Percentiles rank a stretch among this genome's conserved stretches.
phyloP scores from a whole-genome alignment of 2,329 filamentous ascomycete genomes.

The Curvularia sp. region DNA sequence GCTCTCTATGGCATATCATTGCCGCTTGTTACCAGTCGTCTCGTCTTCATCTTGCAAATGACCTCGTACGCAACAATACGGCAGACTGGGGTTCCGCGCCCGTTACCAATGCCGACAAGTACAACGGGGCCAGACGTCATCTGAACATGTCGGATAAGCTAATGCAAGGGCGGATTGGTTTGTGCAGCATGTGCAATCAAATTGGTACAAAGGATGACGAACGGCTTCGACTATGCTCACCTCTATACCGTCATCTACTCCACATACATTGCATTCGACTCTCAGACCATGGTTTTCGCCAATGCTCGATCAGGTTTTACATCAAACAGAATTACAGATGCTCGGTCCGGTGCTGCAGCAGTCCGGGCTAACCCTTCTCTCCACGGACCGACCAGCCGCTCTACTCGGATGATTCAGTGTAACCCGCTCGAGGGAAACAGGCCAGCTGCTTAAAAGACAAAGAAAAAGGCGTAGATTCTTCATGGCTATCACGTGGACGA shows the following conservation, averaged over 20 bases:
- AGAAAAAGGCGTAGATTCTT: not conserved
- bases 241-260: too few species aligned
- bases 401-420: not conserved
- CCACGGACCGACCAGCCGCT: not conserved
- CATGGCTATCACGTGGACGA: not conserved
- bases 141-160: not conserved
- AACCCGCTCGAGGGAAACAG: not conserved
- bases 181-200: not conserved
- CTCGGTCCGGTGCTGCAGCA: constrained; percentile 1
- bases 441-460: not conserved
- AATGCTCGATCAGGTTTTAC: not conserved
- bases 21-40: not conserved
- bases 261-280: not conserved
- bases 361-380: not conserved
- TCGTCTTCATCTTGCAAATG: constrained; percentile 9
- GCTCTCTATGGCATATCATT: not conserved
- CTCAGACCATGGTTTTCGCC: not conserved
- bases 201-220: constrained; percentile 1
- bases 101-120: constrained; percentile 14
- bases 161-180: not conserved
- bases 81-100: constrained; percentile 14
- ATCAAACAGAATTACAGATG: not conserved
- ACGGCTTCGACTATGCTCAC: not conserved
- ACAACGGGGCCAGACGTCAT: constrained; percentile 14
- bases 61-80: constrained; percentile 11